These are phyloP conservation scores for Trifolium pratense DNA, from an alignment of 306 rosid species.

Conservation along the genomic window DNA sequence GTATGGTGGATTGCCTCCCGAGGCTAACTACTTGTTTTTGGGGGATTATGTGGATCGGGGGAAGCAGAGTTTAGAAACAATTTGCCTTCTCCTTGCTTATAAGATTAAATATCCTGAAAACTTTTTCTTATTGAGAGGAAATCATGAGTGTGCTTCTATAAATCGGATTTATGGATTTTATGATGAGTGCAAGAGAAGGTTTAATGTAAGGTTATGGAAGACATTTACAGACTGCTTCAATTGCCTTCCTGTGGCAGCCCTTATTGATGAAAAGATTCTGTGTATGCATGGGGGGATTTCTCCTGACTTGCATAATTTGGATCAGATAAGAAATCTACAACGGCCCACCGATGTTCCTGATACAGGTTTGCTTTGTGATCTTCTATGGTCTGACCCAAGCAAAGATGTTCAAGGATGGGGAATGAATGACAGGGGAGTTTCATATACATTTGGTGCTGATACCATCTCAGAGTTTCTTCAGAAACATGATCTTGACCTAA, in stretches of 20 bases:
- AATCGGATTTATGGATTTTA: slow-evolving; percentile 95
- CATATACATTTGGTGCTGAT: slow-evolving; percentile 91
- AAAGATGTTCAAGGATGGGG: slow-evolving; percentile 92
- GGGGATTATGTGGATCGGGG: slow-evolving; percentile 99
- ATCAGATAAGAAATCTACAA: slow-evolving; percentile 71
- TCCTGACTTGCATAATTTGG: slow-evolving; percentile 79
- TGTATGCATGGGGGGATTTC: slow-evolving; percentile 99
- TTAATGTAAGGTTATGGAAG: slow-evolving; percentile 88
- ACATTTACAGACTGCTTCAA: slow-evolving; percentile 87
- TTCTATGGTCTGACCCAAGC: slow-evolving; percentile 96
- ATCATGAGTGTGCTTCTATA: slow-evolving; percentile 97
- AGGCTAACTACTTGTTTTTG: slow-evolving; percentile 88
- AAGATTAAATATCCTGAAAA: slow-evolving; percentile 88
- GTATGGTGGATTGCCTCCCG: slow-evolving; percentile 94
- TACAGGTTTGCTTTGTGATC: slow-evolving; percentile 93
- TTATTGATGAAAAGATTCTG: slow-evolving; percentile 90
- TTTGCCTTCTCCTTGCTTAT: slow-evolving; percentile 92
- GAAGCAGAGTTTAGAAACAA: slow-evolving; percentile 91
- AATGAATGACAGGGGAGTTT: slow-evolving; percentile 93
- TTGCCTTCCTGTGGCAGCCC: slow-evolving; percentile 93
- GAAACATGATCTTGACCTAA: slow-evolving; percentile 93
- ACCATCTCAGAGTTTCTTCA: slow-evolving; percentile 76
- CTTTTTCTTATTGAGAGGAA: slow-evolving; percentile 91
- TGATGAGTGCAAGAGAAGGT: slow-evolving; percentile 98
- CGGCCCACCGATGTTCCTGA: slow-evolving; percentile 98